Conservation (phyloP, 2,329 filamentous ascomycete species). For the Xylaria arbuscula region DNA sequence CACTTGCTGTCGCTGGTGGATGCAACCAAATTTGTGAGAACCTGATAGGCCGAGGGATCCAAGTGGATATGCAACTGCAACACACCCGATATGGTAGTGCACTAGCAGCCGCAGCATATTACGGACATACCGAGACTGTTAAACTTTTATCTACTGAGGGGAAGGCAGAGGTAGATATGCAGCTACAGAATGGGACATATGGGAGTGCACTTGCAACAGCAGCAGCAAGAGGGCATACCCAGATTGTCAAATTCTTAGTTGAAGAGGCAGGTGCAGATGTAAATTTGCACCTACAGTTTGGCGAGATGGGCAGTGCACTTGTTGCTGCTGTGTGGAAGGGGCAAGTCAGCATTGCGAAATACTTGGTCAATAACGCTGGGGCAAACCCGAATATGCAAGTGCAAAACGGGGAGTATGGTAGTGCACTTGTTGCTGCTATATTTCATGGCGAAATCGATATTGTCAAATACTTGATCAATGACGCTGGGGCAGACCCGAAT, state of each 20-base stretch:
- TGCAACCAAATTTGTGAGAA: too few relatives aligned
- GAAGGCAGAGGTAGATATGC: constrained; percentile 14
- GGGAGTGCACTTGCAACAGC: constrained; percentile 18
- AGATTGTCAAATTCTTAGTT: neutral
- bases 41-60: too few relatives aligned
- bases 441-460: too few relatives aligned
- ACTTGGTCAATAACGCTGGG: constrained; percentile 1
- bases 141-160: constrained; percentile 1
- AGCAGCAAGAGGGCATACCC: neutral
- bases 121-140: neutral
- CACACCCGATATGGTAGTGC: constrained; percentile 3
- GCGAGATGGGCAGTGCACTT: neutral
- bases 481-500: constrained; percentile 3
- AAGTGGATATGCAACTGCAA: constrained; percentile 2
- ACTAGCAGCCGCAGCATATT: constrained; percentile 8
- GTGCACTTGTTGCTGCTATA: constrained; percentile 6
- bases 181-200: neutral
- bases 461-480: constrained; percentile 8
- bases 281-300: neutral
- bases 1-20: too few relatives aligned
- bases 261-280: neutral
- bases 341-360: neutral
- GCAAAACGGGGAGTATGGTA: neutral
- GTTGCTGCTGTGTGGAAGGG: neutral
- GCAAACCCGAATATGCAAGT: constrained; percentile 5